Evolutionary conservation across 2,329 filamentous ascomycete genomes (phyloP).

Genomic region (Sporothrix dimorphospora): DNA sequence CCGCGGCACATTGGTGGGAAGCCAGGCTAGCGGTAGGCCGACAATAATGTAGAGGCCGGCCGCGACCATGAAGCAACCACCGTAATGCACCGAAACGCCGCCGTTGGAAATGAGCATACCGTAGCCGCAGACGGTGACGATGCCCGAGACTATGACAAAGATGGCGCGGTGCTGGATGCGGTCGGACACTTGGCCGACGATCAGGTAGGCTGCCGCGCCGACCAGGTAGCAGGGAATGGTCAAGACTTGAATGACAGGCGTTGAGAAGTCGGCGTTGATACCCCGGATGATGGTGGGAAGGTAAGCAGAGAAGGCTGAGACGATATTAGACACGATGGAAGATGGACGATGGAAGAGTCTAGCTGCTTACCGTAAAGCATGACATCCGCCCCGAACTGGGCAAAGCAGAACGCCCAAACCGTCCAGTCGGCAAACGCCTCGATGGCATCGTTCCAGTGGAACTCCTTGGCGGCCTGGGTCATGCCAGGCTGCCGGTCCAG

Average conservation of each 20-base stretch:
- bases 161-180: slow-evolving; percentile 62
- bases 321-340: not conserved
- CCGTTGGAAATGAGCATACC: slow-evolving; percentile 42
- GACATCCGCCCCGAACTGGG: slow-evolving; percentile 73
- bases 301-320: slow-evolving; percentile 65
- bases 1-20: slow-evolving; percentile 69
- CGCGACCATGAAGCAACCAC: slow-evolving; percentile 73
- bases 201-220: slow-evolving; percentile 70
- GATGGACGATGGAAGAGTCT: not conserved
- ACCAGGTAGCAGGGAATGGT: slow-evolving; percentile 79
- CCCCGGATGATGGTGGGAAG: slow-evolving; percentile 76
- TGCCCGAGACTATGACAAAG: not conserved
- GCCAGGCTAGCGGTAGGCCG: slow-evolving; percentile 60
- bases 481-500: slow-evolving; percentile 49
- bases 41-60: slow-evolving; percentile 68
- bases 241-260: slow-evolving; percentile 70
- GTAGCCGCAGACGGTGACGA: not conserved
- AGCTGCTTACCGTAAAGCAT: slow-evolving; percentile 64
- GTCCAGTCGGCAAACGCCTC: slow-evolving; percentile 75
- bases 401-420: slow-evolving; percentile 69
- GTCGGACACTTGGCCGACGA: slow-evolving; percentile 68
- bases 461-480: slow-evolving; percentile 51
- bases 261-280: slow-evolving; percentile 62
- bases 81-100: slow-evolving; percentile 64
- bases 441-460: slow-evolving; percentile 63